Evolutionary conservation across 768 basidiomycete genomes (phyloP).

Genomic region (Dacryopinax spathularia): DNA sequence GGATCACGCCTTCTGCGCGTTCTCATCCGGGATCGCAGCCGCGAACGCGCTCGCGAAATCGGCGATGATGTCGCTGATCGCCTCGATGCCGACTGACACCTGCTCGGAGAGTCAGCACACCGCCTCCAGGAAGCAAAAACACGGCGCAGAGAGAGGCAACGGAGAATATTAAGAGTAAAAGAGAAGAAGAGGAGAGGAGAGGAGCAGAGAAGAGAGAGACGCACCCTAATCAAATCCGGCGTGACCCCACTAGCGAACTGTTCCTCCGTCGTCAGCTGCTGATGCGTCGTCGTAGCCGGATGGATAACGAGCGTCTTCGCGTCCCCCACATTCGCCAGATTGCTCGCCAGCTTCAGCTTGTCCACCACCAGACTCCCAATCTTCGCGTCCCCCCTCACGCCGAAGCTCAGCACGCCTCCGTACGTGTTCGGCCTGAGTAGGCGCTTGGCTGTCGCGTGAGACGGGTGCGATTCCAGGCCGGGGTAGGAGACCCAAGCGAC

Average conservation of each 20-base stretch:
- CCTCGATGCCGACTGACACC: constrained; percentile 33
- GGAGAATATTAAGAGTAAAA: not conserved
- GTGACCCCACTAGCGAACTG: constrained; percentile 54
- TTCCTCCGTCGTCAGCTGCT: constrained; percentile 49
- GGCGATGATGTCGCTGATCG: constrained; percentile 32
- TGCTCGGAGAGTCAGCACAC: no score
- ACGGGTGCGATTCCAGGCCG: constrained; percentile 49
- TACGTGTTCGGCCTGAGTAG: constrained; percentile 41
- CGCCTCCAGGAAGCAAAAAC: no score
- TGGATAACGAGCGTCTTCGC: constrained; percentile 70
- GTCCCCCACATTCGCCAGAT: constrained; percentile 26
- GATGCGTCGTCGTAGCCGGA: constrained; percentile 64
- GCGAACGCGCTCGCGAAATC: constrained; percentile 31
- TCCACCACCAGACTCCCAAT: constrained; percentile 52
- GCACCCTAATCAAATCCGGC: constrained; percentile 57
- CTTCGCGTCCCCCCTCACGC: constrained; percentile 42
- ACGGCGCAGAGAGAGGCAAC: no score
- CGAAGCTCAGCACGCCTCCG: constrained; percentile 68
- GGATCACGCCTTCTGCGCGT: no score
- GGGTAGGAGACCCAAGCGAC: constrained; percentile 70
- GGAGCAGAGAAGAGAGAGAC: constrained; percentile 14
- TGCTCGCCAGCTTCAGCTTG: constrained; percentile 50
- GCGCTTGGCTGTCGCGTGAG: constrained; percentile 43
- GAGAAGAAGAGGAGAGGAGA: not conserved
- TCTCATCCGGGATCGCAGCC: constrained; percentile 12